phyloP scores from a whole-genome alignment of 148 eudicot genomes.

The Arctostaphylos glauca region DNA sequence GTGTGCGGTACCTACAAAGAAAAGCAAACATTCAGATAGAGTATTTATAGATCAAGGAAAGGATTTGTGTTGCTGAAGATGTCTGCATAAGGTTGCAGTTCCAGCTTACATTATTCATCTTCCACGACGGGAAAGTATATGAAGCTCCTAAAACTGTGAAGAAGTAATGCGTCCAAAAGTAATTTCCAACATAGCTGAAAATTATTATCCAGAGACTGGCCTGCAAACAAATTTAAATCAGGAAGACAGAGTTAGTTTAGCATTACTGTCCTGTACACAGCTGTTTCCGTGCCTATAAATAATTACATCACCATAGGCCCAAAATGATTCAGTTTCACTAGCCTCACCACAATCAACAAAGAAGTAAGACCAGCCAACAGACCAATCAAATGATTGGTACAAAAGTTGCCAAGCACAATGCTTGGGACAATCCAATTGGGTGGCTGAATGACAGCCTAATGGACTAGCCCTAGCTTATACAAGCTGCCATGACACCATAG shows the following conservation, averaged over 20 bases:
- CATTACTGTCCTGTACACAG: neutral
- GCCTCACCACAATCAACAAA: neutral
- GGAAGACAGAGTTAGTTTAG: neutral
- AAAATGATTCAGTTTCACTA: neutral
- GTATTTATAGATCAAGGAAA: neutral
- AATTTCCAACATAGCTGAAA: constrained; percentile 97
- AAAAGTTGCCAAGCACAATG: neutral
- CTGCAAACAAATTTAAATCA: constrained; percentile 39
- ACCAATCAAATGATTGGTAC: neutral
- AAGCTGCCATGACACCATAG: neutral
- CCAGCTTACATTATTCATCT: constrained; percentile 85
- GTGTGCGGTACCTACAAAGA: constrained; percentile 88
- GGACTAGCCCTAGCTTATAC: neutral
- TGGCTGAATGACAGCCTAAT: neutral
- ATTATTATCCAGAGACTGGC: constrained; percentile 89
- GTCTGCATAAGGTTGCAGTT: neutral
- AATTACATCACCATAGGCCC: neutral
- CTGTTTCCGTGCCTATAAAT: neutral
- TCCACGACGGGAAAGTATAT: constrained; percentile 98
- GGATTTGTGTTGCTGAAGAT: neutral
- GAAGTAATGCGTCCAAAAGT: constrained; percentile 99
- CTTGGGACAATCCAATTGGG: neutral
- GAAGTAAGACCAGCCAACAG: constrained; percentile 7
- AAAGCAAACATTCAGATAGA: constrained; percentile 8
- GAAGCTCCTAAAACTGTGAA: constrained; percentile 97